These are phyloP conservation scores for Dioscorea alata DNA, from an alignment of 106 monocot genomes.

Conservation along the genomic window DNA sequence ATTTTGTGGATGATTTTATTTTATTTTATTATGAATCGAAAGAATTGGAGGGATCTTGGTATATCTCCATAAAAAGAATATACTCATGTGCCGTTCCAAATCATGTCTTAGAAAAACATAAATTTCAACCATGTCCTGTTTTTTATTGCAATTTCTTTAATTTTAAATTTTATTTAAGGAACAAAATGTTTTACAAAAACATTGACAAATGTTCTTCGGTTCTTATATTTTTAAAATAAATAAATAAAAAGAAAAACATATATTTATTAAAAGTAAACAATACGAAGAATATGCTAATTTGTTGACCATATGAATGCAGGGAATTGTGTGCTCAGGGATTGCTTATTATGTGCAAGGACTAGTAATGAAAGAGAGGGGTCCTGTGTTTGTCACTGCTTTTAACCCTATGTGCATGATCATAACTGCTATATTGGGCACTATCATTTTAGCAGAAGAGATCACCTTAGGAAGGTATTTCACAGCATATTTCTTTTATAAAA, in stretches of 20 bases:
- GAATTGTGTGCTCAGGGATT: conserved; percentile 15
- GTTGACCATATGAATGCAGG: not conserved
- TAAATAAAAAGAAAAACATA: not conserved
- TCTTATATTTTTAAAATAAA: not conserved
- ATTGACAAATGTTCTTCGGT: not conserved
- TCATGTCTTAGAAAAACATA: no score
- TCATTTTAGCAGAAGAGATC: conserved; percentile 9
- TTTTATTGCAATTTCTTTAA: no score
- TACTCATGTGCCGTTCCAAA: no score
- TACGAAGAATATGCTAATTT: no score
- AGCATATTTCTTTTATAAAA: not conserved
- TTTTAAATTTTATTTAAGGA: no score
- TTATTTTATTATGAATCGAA: no score
- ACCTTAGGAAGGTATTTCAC: conserved; percentile 10
- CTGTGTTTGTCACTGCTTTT: conserved; percentile 19
- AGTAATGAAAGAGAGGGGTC: conserved; percentile 11
- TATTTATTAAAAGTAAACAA: not conserved
- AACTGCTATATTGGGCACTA: conserved; percentile 1
- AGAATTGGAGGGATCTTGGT: no score
- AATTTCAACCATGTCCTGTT: no score
- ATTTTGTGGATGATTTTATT: no score
- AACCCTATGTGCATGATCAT: conserved; percentile 15
- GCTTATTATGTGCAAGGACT: conserved; percentile 17
- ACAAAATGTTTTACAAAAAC: no score
- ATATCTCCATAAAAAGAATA: no score